Evolutionary conservation across 208 protist species (phyloP), one percentile per base, ranked within the genome.

Genomic region (Acanthamoeba castellanii): DNA sequence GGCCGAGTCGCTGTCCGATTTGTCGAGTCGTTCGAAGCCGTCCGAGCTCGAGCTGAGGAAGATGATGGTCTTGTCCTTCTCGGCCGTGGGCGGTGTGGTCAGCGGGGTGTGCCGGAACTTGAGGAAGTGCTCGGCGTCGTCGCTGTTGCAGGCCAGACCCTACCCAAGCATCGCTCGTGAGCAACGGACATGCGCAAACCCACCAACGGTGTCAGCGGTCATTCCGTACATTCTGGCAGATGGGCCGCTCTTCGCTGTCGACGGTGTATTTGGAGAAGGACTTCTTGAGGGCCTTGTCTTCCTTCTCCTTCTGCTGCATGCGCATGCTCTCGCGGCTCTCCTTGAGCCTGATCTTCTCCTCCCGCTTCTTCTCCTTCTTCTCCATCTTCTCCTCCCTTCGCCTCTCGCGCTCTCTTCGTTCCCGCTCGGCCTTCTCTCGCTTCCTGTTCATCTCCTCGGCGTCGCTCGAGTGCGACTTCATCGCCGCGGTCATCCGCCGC

Each of bases 91-190:
- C 30, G 81, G 42, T 20, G 81, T 64, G 16, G 61, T 76, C 27
- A 92, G 18, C 14, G 87, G 87, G 9, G 87, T 92, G n/a, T 92
- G 87, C 16, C 61, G 57, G 47, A 92, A 92, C 59, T 92, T 68
- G 30, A 92, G 57, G 32, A 92, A 92, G 45, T 92, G 87, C 87
- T 92, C 87, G 37, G 87, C 87, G 47, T 92, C 87, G 45, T 78
- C 66, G 87, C 87, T 92, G 30, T 92, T 70, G 59, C 87, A 92
- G 5, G 20, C 45, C 87, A 92, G 61, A 18, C 87, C 87, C 64
- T 92, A n/a, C 25, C 9, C 81, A 81, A 34, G 72, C 3, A 52
- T 16, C 13, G 13, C 30, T 14, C 5, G 66, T 74, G 9, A 27
- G 20, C 5, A 66, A 66, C 59, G n/a, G n/a, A n/a, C n/a, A n/a